Percentiles rank a stretch among this genome's conserved stretches.
Evolutionary conservation across 768 basidiomycete genomes (phyloP).

Genomic region (Tylopilus felleus): DNA sequence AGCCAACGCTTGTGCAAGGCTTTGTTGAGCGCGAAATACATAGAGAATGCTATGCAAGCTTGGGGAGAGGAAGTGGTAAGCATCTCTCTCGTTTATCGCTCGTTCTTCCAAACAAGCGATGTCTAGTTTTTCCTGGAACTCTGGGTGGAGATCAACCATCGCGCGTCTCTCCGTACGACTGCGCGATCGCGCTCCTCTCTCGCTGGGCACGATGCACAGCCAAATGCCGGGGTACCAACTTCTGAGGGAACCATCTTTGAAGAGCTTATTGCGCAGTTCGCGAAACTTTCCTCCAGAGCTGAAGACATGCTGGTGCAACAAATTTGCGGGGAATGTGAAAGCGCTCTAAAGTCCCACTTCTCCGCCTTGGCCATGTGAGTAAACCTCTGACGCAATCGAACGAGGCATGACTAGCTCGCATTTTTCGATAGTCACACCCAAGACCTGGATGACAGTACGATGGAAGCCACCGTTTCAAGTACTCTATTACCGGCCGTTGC

Average conservation of each 20-base stretch:
- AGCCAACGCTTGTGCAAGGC: conserved; percentile 84
- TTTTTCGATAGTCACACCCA: conserved; percentile 9
- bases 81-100: conserved; percentile 2
- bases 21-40: conserved; percentile 72
- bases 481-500: conserved; percentile 75
- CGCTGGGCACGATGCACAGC: conserved; percentile 38
- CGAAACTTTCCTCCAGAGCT: conserved; percentile 57
- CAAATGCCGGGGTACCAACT: conserved; percentile 26
- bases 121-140: conserved; percentile 88
- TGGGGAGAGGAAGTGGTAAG: conserved; percentile 93
- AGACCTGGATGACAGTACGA: conserved; percentile 8
- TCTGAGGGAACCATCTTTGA: conserved; percentile 76
- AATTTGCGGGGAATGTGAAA: conserved; percentile 78
- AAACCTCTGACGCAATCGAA: neutral
- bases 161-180: conserved; percentile 53
- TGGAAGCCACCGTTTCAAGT: conserved; percentile 54
- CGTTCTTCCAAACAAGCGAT: conserved; percentile 1
- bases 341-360: conserved; percentile 70
- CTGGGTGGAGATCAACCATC: conserved; percentile 73
- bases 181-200: conserved; percentile 48
- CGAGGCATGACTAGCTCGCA: neutral
- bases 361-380: conserved; percentile 45
- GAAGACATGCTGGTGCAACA: conserved; percentile 88
- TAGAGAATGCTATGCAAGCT: conserved; percentile 61
- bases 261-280: conserved; percentile 64